These are phyloP conservation scores for Trypanosoma platydactyli DNA, from an alignment of 208 protist species.

Conservation along the genomic window DNA sequence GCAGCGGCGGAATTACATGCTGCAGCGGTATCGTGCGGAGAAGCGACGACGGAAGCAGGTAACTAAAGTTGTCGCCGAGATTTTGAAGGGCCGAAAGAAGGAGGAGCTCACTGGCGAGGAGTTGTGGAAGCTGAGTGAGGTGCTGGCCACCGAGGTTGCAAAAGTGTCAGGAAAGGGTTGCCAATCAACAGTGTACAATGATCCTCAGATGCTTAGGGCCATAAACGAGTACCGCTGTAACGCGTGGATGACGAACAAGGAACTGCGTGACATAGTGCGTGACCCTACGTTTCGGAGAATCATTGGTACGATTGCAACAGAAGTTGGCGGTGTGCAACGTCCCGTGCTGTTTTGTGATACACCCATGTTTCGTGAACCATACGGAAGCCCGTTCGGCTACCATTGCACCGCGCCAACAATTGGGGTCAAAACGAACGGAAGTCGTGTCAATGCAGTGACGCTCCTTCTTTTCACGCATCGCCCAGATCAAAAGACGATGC, in stretches of 20 bases:
- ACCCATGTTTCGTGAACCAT: constrained; percentile 72
- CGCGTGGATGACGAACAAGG: constrained; percentile 82
- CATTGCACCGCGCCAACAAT: constrained; percentile 83
- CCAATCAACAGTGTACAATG: constrained; percentile 69
- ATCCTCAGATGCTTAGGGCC: constrained; percentile 76
- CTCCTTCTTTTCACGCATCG: constrained; percentile 75
- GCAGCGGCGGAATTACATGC: constrained; percentile 57
- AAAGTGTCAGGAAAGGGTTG: constrained; percentile 48
- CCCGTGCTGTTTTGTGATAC: constrained; percentile 80
- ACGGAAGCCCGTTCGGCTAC: constrained; percentile 71
- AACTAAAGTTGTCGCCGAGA: constrained; percentile 23
- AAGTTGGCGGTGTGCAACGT: constrained; percentile 66
- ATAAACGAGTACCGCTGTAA: constrained; percentile 85
- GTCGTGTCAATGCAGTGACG: constrained; percentile 43
- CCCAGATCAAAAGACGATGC: constrained; percentile 44
- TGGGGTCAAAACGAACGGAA: constrained; percentile 69
- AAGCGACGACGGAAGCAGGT: constrained; percentile 38
- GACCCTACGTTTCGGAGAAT: constrained; percentile 33
- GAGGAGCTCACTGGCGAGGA: constrained; percentile 66
- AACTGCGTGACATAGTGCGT: constrained; percentile 38
- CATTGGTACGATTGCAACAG: constrained; percentile 38
- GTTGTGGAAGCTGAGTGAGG: constrained; percentile 69
- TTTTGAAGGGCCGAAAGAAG: constrained; percentile 56
- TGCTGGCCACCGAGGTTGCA: constrained; percentile 39
- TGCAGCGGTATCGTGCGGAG: constrained; percentile 48